Conservation (phyloP, 495 filamentous ascomycete species). For the Penicillium atrosanguineum region DNA sequence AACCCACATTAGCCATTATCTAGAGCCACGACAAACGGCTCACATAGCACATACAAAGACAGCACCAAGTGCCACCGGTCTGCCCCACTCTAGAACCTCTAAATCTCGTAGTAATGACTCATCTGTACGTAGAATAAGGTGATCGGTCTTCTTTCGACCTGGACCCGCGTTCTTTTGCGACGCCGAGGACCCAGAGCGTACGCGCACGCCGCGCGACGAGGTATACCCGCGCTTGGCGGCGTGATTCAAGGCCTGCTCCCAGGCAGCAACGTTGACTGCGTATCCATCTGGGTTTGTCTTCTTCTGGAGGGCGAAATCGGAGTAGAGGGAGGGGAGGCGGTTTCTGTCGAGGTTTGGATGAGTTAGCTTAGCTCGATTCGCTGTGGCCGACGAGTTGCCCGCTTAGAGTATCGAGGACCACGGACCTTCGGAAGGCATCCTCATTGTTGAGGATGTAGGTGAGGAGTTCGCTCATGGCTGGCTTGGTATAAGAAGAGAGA, state of each 20-base stretch:
- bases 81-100: slow-evolving; percentile 75
- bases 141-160: slow-evolving; percentile 32
- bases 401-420: not conserved
- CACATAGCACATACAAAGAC: slow-evolving; percentile 56
- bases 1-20: not conserved
- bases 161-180: slow-evolving; percentile 1
- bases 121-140: slow-evolving; percentile 64
- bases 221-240: slow-evolving; percentile 67
- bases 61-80: slow-evolving; percentile 75
- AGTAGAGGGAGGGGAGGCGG: slow-evolving; percentile 89
- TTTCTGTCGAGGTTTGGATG: slow-evolving; percentile 46
- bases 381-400: not conserved
- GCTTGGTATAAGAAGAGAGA: slow-evolving; percentile 1
- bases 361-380: not conserved
- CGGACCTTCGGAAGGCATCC: slow-evolving; percentile 64
- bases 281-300: slow-evolving; percentile 90
- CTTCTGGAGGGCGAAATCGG: slow-evolving; percentile 78
- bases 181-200: slow-evolving; percentile 17
- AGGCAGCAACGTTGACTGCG: slow-evolving; percentile 77
- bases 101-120: slow-evolving; percentile 68
- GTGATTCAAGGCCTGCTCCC: slow-evolving; percentile 69
- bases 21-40: not conserved
- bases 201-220: slow-evolving; percentile 38
- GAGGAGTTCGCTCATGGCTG: slow-evolving; percentile 58
- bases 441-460: slow-evolving; percentile 59